These are phyloP conservation scores for Arxiozyma slooffiae DNA, from an alignment of 1,139 yeast species.

Conservation along the genomic window DNA sequence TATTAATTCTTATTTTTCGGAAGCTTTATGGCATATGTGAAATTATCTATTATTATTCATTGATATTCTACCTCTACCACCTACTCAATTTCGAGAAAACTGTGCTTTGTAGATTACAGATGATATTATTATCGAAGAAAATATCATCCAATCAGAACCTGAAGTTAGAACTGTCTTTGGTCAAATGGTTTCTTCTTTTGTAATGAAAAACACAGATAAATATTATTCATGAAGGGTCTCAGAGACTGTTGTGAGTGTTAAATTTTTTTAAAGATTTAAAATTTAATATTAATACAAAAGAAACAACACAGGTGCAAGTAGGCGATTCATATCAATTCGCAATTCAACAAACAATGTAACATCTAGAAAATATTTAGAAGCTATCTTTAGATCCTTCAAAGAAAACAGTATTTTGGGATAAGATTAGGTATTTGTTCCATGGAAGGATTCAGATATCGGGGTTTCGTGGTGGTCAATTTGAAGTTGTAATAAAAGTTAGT, in stretches of 20 bases:
- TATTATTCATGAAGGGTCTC: conserved; percentile 57
- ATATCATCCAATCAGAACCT: conserved; percentile 35
- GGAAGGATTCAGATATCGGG: conserved; percentile 43
- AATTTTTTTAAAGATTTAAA: conserved; percentile 56
- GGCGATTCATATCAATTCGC: conserved; percentile 81
- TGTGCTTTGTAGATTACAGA: conserved; percentile 37
- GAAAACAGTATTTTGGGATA: conserved; percentile 73
- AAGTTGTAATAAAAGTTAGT: conserved; percentile 54
- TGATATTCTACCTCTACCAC: conserved; percentile 35
- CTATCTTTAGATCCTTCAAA: conserved; percentile 80
- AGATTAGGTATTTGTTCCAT: conserved; percentile 51
- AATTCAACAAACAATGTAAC: conserved; percentile 68
- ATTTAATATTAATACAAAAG: conserved; percentile 45
- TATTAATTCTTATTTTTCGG: conserved; percentile 37
- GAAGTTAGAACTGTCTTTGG: conserved; percentile 53
- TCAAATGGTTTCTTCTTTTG: conserved; percentile 46
- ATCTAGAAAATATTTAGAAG: conserved; percentile 74
- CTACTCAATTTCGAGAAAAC: conserved; percentile 28
- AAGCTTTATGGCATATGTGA: conserved; percentile 51
- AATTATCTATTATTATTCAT: conserved; percentile 55
- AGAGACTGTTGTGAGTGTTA: conserved; percentile 69
- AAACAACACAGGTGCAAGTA: conserved; percentile 70
- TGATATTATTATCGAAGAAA: conserved; percentile 49
- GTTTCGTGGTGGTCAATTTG: conserved; percentile 45
- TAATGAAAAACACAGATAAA: conserved; percentile 33